phyloP scores from a whole-genome alignment of 2,329 filamentous ascomycete genomes.

The Beauveria sp. region DNA sequence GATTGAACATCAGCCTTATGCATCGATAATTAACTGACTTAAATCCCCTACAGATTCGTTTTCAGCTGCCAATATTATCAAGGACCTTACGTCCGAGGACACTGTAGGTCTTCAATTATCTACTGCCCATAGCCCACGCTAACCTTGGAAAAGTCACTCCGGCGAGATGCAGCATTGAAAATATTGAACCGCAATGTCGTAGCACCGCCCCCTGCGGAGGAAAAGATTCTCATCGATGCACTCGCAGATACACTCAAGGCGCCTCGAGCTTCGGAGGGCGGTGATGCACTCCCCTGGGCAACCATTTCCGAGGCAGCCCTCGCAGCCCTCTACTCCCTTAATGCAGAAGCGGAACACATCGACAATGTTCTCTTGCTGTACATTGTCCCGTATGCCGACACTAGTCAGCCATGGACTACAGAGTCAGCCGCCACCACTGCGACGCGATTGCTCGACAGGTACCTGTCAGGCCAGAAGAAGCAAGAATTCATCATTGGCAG shows the following conservation, averaged over 20 bases:
- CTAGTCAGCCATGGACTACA: slow-evolving; percentile 32
- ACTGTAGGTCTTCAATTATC: not conserved
- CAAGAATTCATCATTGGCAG: slow-evolving; percentile 41
- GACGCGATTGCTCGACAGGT: slow-evolving; percentile 21
- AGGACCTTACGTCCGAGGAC: not conserved
- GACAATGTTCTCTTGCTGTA: slow-evolving; percentile 21
- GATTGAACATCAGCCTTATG: not conserved
- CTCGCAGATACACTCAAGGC: not conserved
- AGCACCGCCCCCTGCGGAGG: not conserved
- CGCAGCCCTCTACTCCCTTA: slow-evolving; percentile 22
- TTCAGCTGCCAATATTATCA: not conserved
- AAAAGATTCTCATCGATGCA: not conserved
- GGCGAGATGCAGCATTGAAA: not conserved
- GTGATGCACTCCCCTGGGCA: slow-evolving; percentile 4
- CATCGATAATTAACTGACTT: not conserved
- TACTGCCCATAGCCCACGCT: not conserved
- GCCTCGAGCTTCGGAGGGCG: not conserved
- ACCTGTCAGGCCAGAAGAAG: slow-evolving; percentile 16
- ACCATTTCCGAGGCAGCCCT: slow-evolving; percentile 19
- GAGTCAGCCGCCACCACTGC: slow-evolving; percentile 23
- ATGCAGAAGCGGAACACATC: slow-evolving; percentile 6
- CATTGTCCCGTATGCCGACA: slow-evolving; percentile 25
- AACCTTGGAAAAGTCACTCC: not conserved
- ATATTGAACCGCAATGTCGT: not conserved
- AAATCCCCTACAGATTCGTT: not conserved